These are phyloP conservation scores for Penicillium simplicissimum DNA, from an alignment of 495 filamentous ascomycete species.

Conservation along the genomic window DNA sequence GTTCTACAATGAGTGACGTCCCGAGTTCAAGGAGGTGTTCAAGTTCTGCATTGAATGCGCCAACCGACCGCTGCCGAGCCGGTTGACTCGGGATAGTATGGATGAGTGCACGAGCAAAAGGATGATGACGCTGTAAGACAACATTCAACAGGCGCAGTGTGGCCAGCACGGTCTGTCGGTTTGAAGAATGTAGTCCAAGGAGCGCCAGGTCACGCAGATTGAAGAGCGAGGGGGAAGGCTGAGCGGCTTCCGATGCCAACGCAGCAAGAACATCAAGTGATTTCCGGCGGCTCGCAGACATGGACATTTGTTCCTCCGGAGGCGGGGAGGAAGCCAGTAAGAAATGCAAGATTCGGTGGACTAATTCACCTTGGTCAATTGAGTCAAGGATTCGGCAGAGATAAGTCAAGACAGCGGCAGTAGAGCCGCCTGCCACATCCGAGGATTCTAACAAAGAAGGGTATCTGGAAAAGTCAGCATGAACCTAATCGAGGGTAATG, in stretches of 20 bases:
- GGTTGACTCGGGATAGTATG: conserved; percentile 62
- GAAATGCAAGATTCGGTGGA: conserved; percentile 91
- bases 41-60: conserved; percentile 78
- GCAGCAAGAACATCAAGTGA: conserved; percentile 85
- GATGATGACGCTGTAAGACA: conserved; percentile 83
- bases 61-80: conserved; percentile 67
- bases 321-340: conserved; percentile 71
- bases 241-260: conserved; percentile 61
- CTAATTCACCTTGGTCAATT: conserved; percentile 86
- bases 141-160: conserved; percentile 83
- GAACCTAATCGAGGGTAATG: too few species aligned
- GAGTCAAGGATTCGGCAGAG: conserved; percentile 86
- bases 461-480: conserved; percentile 59
- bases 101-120: conserved; percentile 77
- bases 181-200: conserved; percentile 78
- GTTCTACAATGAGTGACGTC: conserved; percentile 67
- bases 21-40: conserved; percentile 72
- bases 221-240: conserved; percentile 82
- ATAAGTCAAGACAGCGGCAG: conserved; percentile 93
- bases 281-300: conserved; percentile 70
- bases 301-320: conserved; percentile 54
- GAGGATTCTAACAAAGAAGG: conserved; percentile 95
- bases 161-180: conserved; percentile 83
- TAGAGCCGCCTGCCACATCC: conserved; percentile 93
- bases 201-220: conserved; percentile 90